Evolutionary conservation across 1,139 yeast species (phyloP), one percentile per base, ranked within the genome.

Genomic region (Geotrichum klebahnii): DNA sequence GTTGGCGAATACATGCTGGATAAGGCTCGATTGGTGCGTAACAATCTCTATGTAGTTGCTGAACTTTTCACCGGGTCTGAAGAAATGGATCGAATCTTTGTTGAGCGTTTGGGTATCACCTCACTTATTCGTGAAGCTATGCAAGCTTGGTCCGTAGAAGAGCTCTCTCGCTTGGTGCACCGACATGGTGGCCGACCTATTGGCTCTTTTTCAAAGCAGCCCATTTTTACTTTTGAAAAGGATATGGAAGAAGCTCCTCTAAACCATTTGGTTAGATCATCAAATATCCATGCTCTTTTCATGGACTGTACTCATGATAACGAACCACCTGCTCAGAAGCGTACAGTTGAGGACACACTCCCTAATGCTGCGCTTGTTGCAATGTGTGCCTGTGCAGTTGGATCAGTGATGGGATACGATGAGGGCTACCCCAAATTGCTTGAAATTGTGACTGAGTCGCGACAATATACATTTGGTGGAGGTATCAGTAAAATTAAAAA

Each of bases 291-390:
- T 68, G 96, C 97, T 0, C 73, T 92, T 60, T 85, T 92, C 61
- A 90, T 92, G 97, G 98, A 92, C 66, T 90, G 97, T 62, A 90
- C 97, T 2, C 98, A 92, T 67, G 98, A 92, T 67, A 92, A 92
- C 63, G 94, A 88, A 67, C 83, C 81, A 34, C 96, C 97, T 2
- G 77, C 76, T 39, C 95, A 90, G 61, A 88, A 85, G 69, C 79
- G 97, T 64, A 89, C 96, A 0, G 84, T 88, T 0, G 96, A 90
- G 64, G 98, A 92, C 63, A 89, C 97, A 0, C 73, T 92, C 45
- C 95, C 97, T 12, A 92, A 84, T 59, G 97, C 97, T 2, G 98
- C 97, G 0, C 73, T 92, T 50, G 97, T 92, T 3, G 82, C 97
- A 0, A 80, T 92, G 67, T 90, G 97, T 59, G 82, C 95, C 0